Evolutionary conservation across 2,329 filamentous ascomycete species (phyloP).

Genomic region (Fusarium mangiferae): DNA sequence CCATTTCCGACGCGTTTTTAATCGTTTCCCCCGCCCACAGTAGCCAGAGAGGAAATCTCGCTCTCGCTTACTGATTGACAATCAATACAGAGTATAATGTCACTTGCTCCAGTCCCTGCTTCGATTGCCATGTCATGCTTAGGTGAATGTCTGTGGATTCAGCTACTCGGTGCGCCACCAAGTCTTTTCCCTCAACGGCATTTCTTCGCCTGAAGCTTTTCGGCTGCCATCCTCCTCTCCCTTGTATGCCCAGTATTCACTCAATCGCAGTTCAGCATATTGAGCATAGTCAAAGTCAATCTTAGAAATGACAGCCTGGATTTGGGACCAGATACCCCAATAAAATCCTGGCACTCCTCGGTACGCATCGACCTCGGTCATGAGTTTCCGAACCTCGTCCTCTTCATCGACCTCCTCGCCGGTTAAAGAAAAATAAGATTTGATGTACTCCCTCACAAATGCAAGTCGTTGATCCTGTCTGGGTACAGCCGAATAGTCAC

Average conservation of each 20-base stretch:
- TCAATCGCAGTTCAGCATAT: conserved; percentile 86
- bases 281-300: conserved; percentile 97
- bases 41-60: conserved; percentile 6
- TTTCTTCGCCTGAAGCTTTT: conserved; percentile 61
- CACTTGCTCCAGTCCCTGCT: conserved; percentile 19
- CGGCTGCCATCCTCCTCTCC: conserved; percentile 75
- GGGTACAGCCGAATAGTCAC: conserved; percentile 86
- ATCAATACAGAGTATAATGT: background rate
- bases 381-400: conserved; percentile 74
- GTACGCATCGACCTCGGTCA: conserved; percentile 85
- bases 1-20: conserved; percentile 14
- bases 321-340: conserved; percentile 95
- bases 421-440: conserved; percentile 72
- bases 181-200: conserved; percentile 79
- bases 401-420: conserved; percentile 61
- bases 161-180: conserved; percentile 67
- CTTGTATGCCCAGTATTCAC: conserved; percentile 95
- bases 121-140: background rate
- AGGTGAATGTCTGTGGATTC: background rate
- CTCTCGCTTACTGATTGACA: conserved; percentile 13
- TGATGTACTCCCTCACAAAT: conserved; percentile 87
- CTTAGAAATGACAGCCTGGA: conserved; percentile 91
- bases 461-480: conserved; percentile 78
- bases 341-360: conserved; percentile 89
- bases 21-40: conserved; percentile 11